Evolutionary conservation across 106 monocot species (phyloP).

Genomic region (Vanilla planifolia): DNA sequence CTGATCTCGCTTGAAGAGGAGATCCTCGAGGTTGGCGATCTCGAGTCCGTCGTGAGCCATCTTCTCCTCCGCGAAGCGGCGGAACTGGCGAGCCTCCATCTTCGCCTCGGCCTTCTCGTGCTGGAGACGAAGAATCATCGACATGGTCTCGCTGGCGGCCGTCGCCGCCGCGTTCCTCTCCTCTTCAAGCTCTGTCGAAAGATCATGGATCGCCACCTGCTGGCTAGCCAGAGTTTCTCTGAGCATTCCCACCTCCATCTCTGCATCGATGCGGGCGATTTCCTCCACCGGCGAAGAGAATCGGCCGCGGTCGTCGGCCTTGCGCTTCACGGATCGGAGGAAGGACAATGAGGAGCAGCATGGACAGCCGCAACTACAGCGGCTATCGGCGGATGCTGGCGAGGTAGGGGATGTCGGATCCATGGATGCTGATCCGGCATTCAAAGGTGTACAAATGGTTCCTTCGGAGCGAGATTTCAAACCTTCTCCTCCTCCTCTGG

Average conservation of each 20-base stretch:
- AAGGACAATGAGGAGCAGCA: constrained; percentile 1
- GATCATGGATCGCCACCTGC: constrained; percentile 20
- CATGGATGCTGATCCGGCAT: constrained; percentile 1
- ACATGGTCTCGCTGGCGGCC: constrained; percentile 28
- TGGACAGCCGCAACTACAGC: constrained; percentile 3
- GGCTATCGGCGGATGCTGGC: not conserved
- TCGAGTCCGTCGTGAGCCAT: constrained; percentile 24
- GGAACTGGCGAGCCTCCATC: constrained; percentile 28
- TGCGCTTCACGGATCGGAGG: constrained; percentile 14
- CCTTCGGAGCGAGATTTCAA: not conserved
- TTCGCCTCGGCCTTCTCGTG: constrained; percentile 25
- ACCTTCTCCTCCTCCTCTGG: not conserved
- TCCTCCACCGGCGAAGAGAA: not conserved
- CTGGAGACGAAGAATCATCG: constrained; percentile 33
- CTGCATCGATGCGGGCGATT: constrained; percentile 10
- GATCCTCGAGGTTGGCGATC: constrained; percentile 20
- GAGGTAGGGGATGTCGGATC: not conserved
- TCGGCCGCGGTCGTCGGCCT: constrained; percentile 2
- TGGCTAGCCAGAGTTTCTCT: constrained; percentile 19
- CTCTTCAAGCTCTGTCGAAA: constrained; percentile 24
- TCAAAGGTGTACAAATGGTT: not conserved
- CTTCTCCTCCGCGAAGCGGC: constrained; percentile 25
- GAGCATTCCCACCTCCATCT: constrained; percentile 18
- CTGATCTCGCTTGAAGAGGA: constrained; percentile 26
- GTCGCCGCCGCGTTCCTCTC: constrained; percentile 23